phyloP scores from a whole-genome alignment of 208 protist genomes.

The Trypanosoma scelopori region DNA sequence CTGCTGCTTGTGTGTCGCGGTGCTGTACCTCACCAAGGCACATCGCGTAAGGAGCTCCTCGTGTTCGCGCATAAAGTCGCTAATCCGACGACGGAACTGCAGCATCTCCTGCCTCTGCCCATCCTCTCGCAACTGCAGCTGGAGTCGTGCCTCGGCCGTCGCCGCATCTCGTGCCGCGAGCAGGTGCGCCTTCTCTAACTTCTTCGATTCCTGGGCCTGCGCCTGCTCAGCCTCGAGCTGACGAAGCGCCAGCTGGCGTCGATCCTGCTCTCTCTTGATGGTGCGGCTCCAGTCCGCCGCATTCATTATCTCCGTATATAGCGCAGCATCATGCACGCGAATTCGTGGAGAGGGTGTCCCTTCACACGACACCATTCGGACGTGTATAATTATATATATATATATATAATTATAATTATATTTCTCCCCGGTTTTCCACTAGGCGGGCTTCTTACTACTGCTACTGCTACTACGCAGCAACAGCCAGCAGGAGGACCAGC shows the following conservation, averaged over 20 bases:
- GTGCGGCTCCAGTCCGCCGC: slow-evolving; percentile 37
- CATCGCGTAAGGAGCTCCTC: slow-evolving; percentile 17
- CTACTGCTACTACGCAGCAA: too few relatives aligned
- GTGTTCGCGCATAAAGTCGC: slow-evolving; percentile 17
- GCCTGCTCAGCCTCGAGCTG: slow-evolving; percentile 19
- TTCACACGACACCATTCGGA: background rate
- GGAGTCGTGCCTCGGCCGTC: slow-evolving; percentile 7
- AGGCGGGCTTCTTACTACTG: too few relatives aligned
- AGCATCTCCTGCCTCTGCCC: slow-evolving; percentile 15
- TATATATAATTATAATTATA: too few relatives aligned
- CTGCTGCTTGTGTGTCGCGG: slow-evolving; percentile 6
- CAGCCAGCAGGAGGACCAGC: too few relatives aligned
- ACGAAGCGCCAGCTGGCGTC: background rate
- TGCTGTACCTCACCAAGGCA: slow-evolving; percentile 2
- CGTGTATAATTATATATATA: background rate
- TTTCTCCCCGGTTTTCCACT: background rate
- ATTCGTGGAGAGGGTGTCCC: slow-evolving; percentile 9
- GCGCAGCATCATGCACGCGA: slow-evolving; percentile 35
- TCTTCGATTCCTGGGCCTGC: slow-evolving; percentile 28
- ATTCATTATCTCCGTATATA: slow-evolving; percentile 39
- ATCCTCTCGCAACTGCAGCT: slow-evolving; percentile 1
- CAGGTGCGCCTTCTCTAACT: slow-evolving; percentile 16
- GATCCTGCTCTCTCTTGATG: slow-evolving; percentile 14
- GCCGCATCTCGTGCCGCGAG: slow-evolving; percentile 13
- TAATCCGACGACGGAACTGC: slow-evolving; percentile 15